These are phyloP conservation scores for Metschnikowia dekortorum DNA, from an alignment of 805 yeast species.

Conservation along the genomic window DNA sequence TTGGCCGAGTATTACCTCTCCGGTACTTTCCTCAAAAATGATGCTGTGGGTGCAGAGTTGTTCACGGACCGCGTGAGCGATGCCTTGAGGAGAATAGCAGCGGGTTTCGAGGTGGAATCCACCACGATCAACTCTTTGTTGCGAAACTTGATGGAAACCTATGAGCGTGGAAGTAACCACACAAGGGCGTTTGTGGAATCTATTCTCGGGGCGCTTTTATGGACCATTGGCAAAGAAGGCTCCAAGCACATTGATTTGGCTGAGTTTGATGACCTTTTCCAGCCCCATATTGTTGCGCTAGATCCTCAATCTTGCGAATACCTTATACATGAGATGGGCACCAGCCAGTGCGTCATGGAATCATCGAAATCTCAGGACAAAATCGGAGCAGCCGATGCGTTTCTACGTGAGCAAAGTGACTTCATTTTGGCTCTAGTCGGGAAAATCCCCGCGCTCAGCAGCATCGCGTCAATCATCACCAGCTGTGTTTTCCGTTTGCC, in stretches of 20 bases:
- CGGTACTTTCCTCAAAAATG: slow-evolving; percentile 4
- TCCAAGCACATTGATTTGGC: slow-evolving; percentile 21
- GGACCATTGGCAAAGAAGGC: slow-evolving; percentile 13
- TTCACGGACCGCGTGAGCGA: neutral
- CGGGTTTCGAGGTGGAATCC: neutral
- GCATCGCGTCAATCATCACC: slow-evolving; percentile 29
- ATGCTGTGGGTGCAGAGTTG: neutral
- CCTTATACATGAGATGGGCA: slow-evolving; percentile 17
- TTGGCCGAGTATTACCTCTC: slow-evolving; percentile 11
- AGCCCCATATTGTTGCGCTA: slow-evolving; percentile 26
- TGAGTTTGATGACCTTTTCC: slow-evolving; percentile 10
- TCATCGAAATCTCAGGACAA: neutral
- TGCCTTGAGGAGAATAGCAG: neutral
- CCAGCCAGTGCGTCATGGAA: too few relatives aligned
- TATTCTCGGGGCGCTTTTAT: slow-evolving; percentile 36
- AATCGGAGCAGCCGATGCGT: slow-evolving; percentile 8
- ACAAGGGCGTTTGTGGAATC: slow-evolving; percentile 27
- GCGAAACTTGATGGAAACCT: slow-evolving; percentile 15
- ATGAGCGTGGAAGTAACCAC: slow-evolving; percentile 8
- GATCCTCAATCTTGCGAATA: slow-evolving; percentile 31
- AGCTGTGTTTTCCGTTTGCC: slow-evolving; percentile 25
- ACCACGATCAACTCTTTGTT: slow-evolving; percentile 7
- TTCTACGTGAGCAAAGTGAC: slow-evolving; percentile 27
- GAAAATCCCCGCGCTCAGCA: slow-evolving; percentile 26
- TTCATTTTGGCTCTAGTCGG: slow-evolving; percentile 30